phyloP scores from a whole-genome alignment of 129 eudicot genomes.

The Logfia minima region DNA sequence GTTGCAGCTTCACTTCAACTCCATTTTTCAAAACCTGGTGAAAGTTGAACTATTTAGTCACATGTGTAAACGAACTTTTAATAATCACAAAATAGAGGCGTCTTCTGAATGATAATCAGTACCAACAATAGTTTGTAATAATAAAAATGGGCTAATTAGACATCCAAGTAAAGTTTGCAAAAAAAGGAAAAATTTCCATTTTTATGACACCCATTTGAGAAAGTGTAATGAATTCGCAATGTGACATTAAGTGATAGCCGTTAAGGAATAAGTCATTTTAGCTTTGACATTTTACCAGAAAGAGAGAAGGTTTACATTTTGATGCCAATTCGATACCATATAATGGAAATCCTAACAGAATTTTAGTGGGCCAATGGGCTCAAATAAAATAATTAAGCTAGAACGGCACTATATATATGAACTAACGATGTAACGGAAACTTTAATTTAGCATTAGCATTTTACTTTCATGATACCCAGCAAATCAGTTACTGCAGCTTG shows the following conservation, averaged over 20 bases:
- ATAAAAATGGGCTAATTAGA: conserved; percentile 13
- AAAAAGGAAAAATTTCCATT: background rate
- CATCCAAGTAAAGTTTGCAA: conserved; percentile 6
- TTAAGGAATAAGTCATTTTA: background rate
- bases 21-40: conserved; percentile 92
- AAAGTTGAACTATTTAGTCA: background rate
- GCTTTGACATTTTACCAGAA: background rate
- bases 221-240: background rate
- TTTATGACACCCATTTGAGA: too few species aligned
- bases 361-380: background rate
- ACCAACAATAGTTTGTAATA: conserved; percentile 5
- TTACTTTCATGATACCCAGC: background rate
- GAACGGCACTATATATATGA: background rate
- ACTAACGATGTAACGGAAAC: background rate
- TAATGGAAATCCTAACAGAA: background rate
- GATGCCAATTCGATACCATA: background rate
- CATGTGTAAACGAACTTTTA: background rate
- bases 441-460: background rate
- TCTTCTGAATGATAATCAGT: conserved; percentile 14
- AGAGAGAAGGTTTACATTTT: background rate
- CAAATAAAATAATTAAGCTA: background rate
- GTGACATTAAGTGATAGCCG: background rate
- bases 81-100: conserved; percentile 7
- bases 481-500: background rate
- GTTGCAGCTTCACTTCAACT: conserved; percentile 90